Conservation (phyloP, 257 asterid genomes). For the Plantago elongata region DNA sequence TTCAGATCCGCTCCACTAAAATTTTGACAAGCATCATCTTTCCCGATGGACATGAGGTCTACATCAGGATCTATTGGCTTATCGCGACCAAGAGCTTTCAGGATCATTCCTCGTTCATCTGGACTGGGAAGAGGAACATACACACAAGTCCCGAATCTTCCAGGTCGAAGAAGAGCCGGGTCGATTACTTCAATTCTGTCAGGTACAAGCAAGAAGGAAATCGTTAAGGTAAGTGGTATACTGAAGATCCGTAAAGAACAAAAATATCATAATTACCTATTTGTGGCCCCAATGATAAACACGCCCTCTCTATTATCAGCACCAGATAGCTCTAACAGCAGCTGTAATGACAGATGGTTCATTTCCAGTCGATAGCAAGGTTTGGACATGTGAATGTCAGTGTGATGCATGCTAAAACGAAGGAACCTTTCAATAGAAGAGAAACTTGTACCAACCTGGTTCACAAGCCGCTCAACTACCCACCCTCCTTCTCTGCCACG, state of each 20-base stretch:
- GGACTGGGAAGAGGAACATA: slow-evolving; percentile 83
- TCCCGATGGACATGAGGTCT: slow-evolving; percentile 68
- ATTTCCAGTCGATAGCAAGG: slow-evolving; percentile 16
- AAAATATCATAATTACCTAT: slow-evolving; percentile 39
- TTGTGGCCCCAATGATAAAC: slow-evolving; percentile 85
- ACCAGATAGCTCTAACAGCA: slow-evolving; percentile 79
- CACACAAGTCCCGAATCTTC: slow-evolving; percentile 71
- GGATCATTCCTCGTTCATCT: slow-evolving; percentile 76
- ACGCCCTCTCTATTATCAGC: slow-evolving; percentile 70
- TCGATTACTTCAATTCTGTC: slow-evolving; percentile 83
- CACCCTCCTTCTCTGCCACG: slow-evolving; percentile 79
- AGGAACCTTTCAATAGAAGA: no score
- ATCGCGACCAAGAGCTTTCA: slow-evolving; percentile 63
- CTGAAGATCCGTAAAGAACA: no score
- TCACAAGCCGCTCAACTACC: slow-evolving; percentile 69
- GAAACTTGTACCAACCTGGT: slow-evolving; percentile 42
- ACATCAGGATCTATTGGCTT: slow-evolving; percentile 49
- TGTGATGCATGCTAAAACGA: no score
- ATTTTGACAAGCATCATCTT: slow-evolving; percentile 48
- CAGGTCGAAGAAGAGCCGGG: slow-evolving; percentile 73
- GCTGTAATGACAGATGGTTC: slow-evolving; percentile 37
- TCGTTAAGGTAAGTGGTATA: no score
- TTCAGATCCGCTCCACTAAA: slow-evolving; percentile 86
- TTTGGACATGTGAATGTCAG: neutral
- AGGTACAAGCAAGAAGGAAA: neutral